Evolutionary conservation across 257 asterid genomes (phyloP).

Genomic region (Nicotiana paniculata): DNA sequence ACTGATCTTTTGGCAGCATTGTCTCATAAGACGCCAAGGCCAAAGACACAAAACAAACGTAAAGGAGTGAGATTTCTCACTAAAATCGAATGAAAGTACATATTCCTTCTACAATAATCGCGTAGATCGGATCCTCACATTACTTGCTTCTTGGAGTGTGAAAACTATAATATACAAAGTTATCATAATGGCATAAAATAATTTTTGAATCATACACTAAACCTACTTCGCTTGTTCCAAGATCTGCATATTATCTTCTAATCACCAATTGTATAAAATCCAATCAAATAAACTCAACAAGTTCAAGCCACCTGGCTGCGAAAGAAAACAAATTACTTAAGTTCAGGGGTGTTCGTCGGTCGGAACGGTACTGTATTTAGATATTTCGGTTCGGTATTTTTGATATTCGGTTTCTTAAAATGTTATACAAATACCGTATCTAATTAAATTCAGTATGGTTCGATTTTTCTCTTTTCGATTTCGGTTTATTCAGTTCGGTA

Average conservation of each 20-base stretch:
- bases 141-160: not conserved
- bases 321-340: not conserved
- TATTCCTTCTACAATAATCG: too few relatives aligned
- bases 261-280: not conserved
- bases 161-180: not conserved
- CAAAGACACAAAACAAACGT: not conserved
- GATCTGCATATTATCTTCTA: not conserved
- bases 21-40: not conserved
- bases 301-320: not conserved
- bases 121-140: too few relatives aligned
- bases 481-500: too few relatives aligned
- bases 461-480: too few relatives aligned
- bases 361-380: too few relatives aligned
- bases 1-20: not conserved
- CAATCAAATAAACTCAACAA: not conserved
- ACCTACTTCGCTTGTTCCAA: not conserved
- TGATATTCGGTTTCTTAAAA: too few relatives aligned
- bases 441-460: too few relatives aligned
- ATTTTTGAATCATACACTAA: not conserved
- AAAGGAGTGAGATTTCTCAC: not conserved
- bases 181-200: not conserved
- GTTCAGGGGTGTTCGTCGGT: too few relatives aligned
- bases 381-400: too few relatives aligned
- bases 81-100: not conserved
- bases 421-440: too few relatives aligned